Evolutionary conservation across 2,329 filamentous ascomycete species (phyloP), one percentile per base, ranked within the genome.

Genomic region (Aspergillus nomiae): DNA sequence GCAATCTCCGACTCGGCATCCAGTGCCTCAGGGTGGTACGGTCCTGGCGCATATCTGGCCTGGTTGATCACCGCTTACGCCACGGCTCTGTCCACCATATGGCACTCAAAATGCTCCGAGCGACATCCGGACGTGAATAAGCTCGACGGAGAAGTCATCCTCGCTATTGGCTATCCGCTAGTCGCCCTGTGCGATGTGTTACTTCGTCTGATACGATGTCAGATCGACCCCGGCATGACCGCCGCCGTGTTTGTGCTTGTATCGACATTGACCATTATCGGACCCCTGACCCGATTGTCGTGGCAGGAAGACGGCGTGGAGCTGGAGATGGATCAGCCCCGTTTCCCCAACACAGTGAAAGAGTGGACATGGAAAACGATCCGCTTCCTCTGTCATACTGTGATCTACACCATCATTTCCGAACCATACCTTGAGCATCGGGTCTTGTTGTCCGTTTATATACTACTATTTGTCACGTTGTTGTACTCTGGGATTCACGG

Each of bases 21-120:
- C 4, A 58, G 16, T 34, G 56, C 28, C 12, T 58, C 56, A 4
- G 56, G 43, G 24, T 58, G 56, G 56, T 58, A 58, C 41, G 56
- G 56, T 6, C 56, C 56, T 2, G 43, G 56, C 3, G 28, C 56
- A 9, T 58, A 58, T 48, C 56, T 58, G 14, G 38, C 56, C 16
- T 58, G 56, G 43, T 34, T 58, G 7, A 28, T 58, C 9, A 50
- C 56, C 21, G 43, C 56, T 0, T 58, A 50, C 24, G 56, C 46
- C 11, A 48, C 56, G 3, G 43, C 43, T 7, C 16, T 58, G 14
- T 58, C 56, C 10, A 46, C 10, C 1, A 58, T 58, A 1, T 58
- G 56, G 56, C 24, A 58, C 26, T 48, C 56, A 3, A 58, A 58
- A 46, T 58, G 43, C 10, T 58, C 56, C 9, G 14, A 14, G 2